Evolutionary conservation across 371 early-diverging fungal genomes (phyloP), one percentile per base, ranked within the genome.

Genomic region (Haplosporangium sp.): DNA sequence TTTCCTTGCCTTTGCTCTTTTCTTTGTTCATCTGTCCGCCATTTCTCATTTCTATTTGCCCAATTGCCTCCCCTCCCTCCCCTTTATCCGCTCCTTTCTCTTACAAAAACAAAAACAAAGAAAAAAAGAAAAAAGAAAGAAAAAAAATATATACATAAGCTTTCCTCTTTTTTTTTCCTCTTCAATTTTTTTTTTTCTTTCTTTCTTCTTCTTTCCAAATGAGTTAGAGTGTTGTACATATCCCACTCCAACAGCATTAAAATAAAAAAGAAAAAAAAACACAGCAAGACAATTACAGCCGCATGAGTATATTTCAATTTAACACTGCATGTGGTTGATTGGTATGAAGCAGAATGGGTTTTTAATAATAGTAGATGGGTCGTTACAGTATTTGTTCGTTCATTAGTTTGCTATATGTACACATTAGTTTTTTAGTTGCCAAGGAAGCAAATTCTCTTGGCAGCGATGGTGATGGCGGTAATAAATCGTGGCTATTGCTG

Each of bases 351-450:
- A n/a, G n/a, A n/a, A n/a, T n/a, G n/a, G n/a, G n/a, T 53, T 62
- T 52, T 21, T 51, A 13, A 14, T 21, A 41, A 13, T 41, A 18
- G 14, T 54, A 36, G 29, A 18, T 37, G 7, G 45, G n/a, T 41
- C 59, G 38, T 37, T 20, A 13, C 20, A 36, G 55, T 37, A 23
- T 37, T 40, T 36, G 29, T 29, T 29, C 4, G 29, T 29, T 29
- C 29, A 29, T 29, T 29, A 29, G 29, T 29, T 29, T 29, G 29
- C 29, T 2, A 0, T 67, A 60, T 67, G 21, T 67, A 60, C 61
- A 60, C 45, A 53, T 67, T 67, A 55, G 42, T 50, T 60, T 60
- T 60, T 16, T 13, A 38, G 20, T 16, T 47, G 29, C 37, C 38
- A 47, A 21, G 5, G 29, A 18, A 29, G 29, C 29, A 2, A 29